Evolutionary conservation across 768 basidiomycete species (phyloP).

Genomic region (Boletus pseudopeckii): DNA sequence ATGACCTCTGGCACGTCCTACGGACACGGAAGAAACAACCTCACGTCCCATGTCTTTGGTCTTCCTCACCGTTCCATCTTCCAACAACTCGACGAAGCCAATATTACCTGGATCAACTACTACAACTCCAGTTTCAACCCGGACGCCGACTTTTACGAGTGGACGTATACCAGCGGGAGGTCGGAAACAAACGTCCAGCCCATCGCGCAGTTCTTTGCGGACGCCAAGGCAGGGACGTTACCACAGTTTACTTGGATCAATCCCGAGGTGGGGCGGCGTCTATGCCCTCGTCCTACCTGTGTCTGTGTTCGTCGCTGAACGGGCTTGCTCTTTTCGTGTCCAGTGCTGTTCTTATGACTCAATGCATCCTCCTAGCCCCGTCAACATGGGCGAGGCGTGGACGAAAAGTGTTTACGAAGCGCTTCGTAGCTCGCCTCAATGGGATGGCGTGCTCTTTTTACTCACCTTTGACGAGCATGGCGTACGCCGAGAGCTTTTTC

Average conservation of each 20-base stretch:
- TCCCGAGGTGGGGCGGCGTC: conserved; percentile 18
- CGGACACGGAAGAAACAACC: conserved; percentile 22
- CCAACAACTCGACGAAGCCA: conserved; percentile 25
- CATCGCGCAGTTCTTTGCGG: conserved; percentile 15
- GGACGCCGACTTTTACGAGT: conserved; percentile 21
- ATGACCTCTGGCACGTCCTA: conserved; percentile 27
- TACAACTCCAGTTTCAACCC: conserved; percentile 29
- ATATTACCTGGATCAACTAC: conserved; percentile 25
- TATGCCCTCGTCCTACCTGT: too few species aligned
- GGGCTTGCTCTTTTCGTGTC: not conserved
- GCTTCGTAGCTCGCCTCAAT: conserved; percentile 23
- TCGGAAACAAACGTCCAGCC: conserved; percentile 15
- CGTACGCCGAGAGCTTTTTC: conserved; percentile 4
- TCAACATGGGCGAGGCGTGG: conserved; percentile 27
- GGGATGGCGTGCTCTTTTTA: conserved; percentile 19
- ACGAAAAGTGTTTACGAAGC: conserved; percentile 23
- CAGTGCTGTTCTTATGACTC: conserved; percentile 25
- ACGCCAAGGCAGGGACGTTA: conserved; percentile 21
- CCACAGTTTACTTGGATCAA: conserved; percentile 28
- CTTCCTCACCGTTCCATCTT: conserved; percentile 29
- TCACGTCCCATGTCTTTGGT: conserved; percentile 13
- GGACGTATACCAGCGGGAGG: conserved; percentile 19
- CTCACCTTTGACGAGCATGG: conserved; percentile 28
- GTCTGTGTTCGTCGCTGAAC: not conserved
- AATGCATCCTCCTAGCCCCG: conserved; percentile 26